Percentiles rank a stretch among this genome's conserved stretches.
Evolutionary conservation across 306 rosid species (phyloP).

Genomic region (Chamaecrista fasciculata): DNA sequence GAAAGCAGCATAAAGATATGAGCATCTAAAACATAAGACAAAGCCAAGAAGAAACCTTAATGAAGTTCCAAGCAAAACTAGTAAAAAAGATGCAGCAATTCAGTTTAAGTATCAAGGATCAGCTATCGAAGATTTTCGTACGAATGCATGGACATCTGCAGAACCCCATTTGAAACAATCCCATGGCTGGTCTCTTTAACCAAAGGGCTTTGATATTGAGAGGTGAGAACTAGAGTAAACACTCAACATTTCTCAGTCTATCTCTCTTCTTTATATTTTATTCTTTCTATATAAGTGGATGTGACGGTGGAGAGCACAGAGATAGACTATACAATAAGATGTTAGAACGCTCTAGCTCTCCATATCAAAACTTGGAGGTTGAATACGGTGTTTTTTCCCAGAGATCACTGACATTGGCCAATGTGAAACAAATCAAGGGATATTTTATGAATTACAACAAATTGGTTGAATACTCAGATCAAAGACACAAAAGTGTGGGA

Average conservation of each 20-base stretch:
- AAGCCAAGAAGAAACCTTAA: background rate
- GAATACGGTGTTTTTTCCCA: background rate
- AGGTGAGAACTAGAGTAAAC: background rate
- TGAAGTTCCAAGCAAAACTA: background rate
- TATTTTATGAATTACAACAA: background rate
- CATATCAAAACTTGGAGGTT: too few relatives aligned
- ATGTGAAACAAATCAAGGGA: background rate
- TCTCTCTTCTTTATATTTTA: too few relatives aligned
- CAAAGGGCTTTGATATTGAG: too few relatives aligned
- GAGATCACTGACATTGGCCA: background rate
- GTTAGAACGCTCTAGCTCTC: too few relatives aligned
- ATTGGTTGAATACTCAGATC: background rate
- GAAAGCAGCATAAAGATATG: background rate
- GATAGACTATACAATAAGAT: background rate
- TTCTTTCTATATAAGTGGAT: too few relatives aligned
- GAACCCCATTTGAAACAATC: background rate
- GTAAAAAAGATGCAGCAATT: background rate
- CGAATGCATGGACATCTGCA: background rate
- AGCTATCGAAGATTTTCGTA: background rate
- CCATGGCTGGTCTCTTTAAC: background rate
- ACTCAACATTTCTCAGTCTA: too few relatives aligned
- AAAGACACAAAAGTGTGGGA: background rate
- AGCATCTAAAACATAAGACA: background rate
- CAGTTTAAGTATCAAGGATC: conserved; percentile 4
- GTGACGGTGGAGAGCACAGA: too few relatives aligned